These are phyloP conservation scores for Phyllosticta citriasiana DNA, from an alignment of 2,329 filamentous ascomycete genomes.

Conservation along the genomic window DNA sequence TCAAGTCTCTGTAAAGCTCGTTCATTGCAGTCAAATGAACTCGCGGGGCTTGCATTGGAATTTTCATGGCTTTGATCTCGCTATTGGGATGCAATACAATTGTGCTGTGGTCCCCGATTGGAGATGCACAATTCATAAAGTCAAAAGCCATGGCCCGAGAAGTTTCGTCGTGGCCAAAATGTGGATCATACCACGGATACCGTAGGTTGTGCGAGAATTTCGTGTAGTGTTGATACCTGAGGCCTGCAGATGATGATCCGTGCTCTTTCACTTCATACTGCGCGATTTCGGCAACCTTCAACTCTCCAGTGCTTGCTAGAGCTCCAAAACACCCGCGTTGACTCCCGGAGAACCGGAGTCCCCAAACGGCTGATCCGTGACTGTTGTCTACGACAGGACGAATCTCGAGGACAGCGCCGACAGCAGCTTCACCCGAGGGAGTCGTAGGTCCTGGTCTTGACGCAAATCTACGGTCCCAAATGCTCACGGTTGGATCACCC, in stretches of 20 bases:
- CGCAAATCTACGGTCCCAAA: conserved; percentile 63
- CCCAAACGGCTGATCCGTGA: conserved; percentile 47
- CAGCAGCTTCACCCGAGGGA: conserved; percentile 43
- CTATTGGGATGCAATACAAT: conserved; percentile 45
- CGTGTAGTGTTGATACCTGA: conserved; percentile 33
- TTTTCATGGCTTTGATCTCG: conserved; percentile 39
- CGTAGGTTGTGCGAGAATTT: conserved; percentile 32
- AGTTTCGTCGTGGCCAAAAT: conserved; percentile 34
- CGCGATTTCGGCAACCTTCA: conserved; percentile 46
- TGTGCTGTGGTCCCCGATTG: conserved; percentile 39
- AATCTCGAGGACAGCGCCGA: conserved; percentile 47
- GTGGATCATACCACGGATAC: conserved; percentile 37
- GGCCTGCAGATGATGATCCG: not conserved
- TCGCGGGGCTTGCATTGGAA: conserved; percentile 33
- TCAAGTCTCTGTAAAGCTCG: conserved; percentile 31
- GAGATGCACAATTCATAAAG: conserved; percentile 42
- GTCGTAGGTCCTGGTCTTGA: conserved; percentile 19
- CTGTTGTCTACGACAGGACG: conserved; percentile 42
- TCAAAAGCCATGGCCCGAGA: conserved; percentile 50
- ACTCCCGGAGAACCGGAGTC: conserved; percentile 49
- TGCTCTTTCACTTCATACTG: conserved; percentile 34
- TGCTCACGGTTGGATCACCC: conserved; percentile 62
- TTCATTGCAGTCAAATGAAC: conserved; percentile 35
- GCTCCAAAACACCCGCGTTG: conserved; percentile 49
- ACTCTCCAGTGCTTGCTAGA: conserved; percentile 48